Evolutionary conservation across 371 early-diverging fungal genomes (phyloP), one percentile per base, ranked within the genome.

Genomic region (Nematocida minor): DNA sequence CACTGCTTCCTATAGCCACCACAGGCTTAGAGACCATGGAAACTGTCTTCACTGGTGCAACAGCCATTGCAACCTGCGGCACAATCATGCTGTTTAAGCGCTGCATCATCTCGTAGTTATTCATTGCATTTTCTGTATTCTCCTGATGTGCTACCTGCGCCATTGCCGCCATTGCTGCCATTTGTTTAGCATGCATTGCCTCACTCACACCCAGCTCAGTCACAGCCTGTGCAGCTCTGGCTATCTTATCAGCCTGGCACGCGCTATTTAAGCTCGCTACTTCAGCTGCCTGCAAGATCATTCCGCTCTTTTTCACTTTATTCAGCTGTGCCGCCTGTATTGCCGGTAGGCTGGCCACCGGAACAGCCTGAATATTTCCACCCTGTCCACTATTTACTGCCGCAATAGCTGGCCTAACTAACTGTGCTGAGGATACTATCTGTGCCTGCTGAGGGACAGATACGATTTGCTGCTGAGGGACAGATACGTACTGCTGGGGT

Each of bases 181-280:
- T 38, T 29, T 69, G 11, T 41, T 55, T 69, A 9, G 70, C 70
- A 16, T 42, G 55, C 42, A 2, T 18, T 31, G 70, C 70, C 27
- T 60, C 47, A 4, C 0, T 60, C 14, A 38, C 68, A 4, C 55
- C 68, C 22, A 68, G 6, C 25, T 68, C 70, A 4, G 32, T 46
- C 16, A 60, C 70, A 6, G 49, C 70, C 40, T 38, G 42, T 20
- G 70, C 70, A 3, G 70, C 70, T 14, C 47, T n/a, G 7, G 60
- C 60, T 25, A 60, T 57, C 31, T 55, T 55, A 6, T n/a, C 60
- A 18, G 55, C 57, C 34, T 69, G 70, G 41, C 18, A n/a, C n/a
- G 46, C 70, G 38, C 70, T 60, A 22, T 25, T 46, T 25, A 68
- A n/a, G 27, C 68, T 68, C 2, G 68, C 68, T 22, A 27, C 51